Conservation (phyloP, 2,329 filamentous ascomycete species). For the Hysterium pulicare region DNA sequence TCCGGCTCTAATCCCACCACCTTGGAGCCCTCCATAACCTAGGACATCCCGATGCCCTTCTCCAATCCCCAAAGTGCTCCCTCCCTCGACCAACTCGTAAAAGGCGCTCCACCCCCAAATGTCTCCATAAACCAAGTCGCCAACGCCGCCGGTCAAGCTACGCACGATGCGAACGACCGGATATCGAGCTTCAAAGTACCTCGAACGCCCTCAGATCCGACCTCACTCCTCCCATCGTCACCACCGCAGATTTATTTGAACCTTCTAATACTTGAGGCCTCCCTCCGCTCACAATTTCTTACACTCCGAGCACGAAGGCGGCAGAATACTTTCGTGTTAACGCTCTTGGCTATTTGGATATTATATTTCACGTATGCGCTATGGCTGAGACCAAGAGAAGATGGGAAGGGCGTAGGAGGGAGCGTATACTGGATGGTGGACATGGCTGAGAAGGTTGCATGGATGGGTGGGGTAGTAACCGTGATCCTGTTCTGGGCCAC, state of each 20-base stretch:
- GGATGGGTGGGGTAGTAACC: constrained; percentile 87
- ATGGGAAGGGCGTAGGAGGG: constrained; percentile 85
- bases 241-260: constrained; percentile 98
- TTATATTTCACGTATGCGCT: constrained; percentile 82
- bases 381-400: constrained; percentile 93
- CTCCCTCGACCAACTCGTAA: constrained; percentile 81
- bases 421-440: constrained; percentile 97
- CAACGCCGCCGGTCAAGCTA: constrained; percentile 27
- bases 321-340: constrained; percentile 89
- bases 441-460: constrained; percentile 82
- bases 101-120: constrained; percentile 72
- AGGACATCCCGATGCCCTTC: constrained; percentile 1
- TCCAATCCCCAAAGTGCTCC: constrained; percentile 4
- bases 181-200: constrained; percentile 35
- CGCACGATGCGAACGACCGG: constrained; percentile 39
- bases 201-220: constrained; percentile 58
- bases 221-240: constrained; percentile 79
- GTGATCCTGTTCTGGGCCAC: constrained; percentile 87
- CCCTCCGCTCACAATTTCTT: constrained; percentile 87
- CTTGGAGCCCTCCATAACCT: not conserved
- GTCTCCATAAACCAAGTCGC: constrained; percentile 44
- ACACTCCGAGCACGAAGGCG: constrained; percentile 82
- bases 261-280: constrained; percentile 92
- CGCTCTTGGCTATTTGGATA: constrained; percentile 76
- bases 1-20: too few species aligned